Evolutionary conservation across 495 filamentous ascomycete species (phyloP), one percentile per base, ranked within the genome.

Genomic region (Friedmanniomyces simplex): DNA sequence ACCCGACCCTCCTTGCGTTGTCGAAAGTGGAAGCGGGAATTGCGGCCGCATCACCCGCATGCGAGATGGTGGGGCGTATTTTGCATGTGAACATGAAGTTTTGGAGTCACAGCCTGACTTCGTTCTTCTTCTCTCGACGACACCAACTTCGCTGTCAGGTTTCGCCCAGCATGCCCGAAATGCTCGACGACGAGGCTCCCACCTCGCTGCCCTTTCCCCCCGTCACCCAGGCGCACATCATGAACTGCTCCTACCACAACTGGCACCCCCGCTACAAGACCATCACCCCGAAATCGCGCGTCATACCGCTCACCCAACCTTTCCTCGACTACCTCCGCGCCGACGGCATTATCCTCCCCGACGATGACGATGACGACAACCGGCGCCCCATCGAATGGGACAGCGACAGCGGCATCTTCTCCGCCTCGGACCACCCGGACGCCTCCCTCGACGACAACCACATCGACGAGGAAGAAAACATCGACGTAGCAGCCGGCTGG

Each of bases 191-290:
- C 30, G 47, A 56, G 42, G 26, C 18, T 24, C 30, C 49, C 3
- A 36, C 49, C 11, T 25, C 49, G 6, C 79, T 88, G 26, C 86
- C 81, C 37, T 97, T 97, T 63, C 85, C 87, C 14, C 88, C 89
- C 1, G 78, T 96, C 43, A 87, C 82, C 5, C 81, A 83, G 63
- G 79, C 83, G 25, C 93, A 98, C 65, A 94, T 98, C 63, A 71
- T 95, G 36, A 82, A 96, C 69, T 98, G 93, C 73, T 93, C 93
- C 37, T 96, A 90, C 69, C 86, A 95, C 70, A 79, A 78, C 57
- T 98, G 93, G 93, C 86, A 95, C 63, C 78, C 85, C 55, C 82
- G 80, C 72, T 96, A 96, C 69, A 89, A 90, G 48, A 70, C 80
- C 8, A 75, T 87, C 25, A 86, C 87, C 13, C 90, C 91, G 26